phyloP scores from a whole-genome alignment of 139 green algal species.

The Astrephomene gubernaculifera region DNA sequence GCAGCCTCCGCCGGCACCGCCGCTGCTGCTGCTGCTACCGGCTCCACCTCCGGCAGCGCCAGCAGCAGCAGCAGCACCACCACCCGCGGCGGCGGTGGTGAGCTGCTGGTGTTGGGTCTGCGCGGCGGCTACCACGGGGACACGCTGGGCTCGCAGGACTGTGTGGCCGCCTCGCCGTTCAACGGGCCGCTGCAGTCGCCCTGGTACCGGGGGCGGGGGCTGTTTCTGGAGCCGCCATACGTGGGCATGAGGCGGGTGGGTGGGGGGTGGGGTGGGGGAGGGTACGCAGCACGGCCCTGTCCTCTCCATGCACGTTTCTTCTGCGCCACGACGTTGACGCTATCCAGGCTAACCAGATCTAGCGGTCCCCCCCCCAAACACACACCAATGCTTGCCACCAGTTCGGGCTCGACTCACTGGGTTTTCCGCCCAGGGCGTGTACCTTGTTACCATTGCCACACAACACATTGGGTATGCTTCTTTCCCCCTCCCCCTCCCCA shows the following conservation, averaged over 20 bases:
- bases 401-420: no score
- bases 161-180: constrained; percentile 79
- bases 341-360: no score
- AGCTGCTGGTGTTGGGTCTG: constrained; percentile 86
- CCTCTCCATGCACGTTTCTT: no score
- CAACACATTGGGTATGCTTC: no score
- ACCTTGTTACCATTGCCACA: no score
- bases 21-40: not conserved
- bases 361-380: no score
- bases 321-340: no score
- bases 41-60: not conserved
- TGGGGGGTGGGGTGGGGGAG: constrained; percentile 17
- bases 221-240: constrained; percentile 87
- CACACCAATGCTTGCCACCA: no score
- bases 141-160: constrained; percentile 95
- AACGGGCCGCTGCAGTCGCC: constrained; percentile 80
- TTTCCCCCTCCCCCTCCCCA: not conserved
- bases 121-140: constrained; percentile 96
- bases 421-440: no score
- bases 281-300: not conserved
- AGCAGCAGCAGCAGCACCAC: not conserved
- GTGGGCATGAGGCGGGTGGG: constrained; percentile 61
- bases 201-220: constrained; percentile 81
- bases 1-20: no score
- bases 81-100: constrained; percentile 15